Evolutionary conservation across 441 rosid genomes (phyloP).

Genomic region (Euphorbia schlechtendalii): DNA sequence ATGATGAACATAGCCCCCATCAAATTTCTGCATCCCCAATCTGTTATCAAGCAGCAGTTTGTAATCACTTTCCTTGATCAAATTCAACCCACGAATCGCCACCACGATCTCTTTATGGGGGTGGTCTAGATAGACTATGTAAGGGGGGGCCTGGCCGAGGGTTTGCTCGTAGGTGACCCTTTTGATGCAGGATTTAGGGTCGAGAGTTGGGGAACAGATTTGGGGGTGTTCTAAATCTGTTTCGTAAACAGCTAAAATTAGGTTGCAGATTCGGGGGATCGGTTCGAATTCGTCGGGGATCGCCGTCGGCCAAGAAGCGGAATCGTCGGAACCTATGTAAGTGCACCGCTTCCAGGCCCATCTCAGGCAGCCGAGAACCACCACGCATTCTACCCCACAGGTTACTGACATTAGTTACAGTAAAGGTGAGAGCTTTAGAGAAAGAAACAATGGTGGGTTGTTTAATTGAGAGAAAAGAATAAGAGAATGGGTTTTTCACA

Average conservation of each 20-base stretch:
- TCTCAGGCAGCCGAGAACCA: conserved; percentile 55
- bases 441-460: too few species aligned
- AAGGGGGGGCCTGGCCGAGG: conserved; percentile 65
- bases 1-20: conserved; percentile 79
- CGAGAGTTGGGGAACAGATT: conserved; percentile 38
- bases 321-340: conserved; percentile 70
- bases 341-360: conserved; percentile 97
- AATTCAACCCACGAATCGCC: too few species aligned
- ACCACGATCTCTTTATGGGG: conserved; percentile 52
- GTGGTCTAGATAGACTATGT: conserved; percentile 66
- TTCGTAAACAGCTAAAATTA: conserved; percentile 79
- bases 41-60: too few species aligned
- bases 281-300: conserved; percentile 69
- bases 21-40: conserved; percentile 25
- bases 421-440: neutral
- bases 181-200: conserved; percentile 59
- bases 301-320: conserved; percentile 67
- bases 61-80: too few species aligned
- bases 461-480: too few species aligned
- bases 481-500: too few species aligned
- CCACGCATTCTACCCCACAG: conserved; percentile 68
- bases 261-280: conserved; percentile 65
- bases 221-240: conserved; percentile 54
- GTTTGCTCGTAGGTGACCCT: conserved; percentile 63
- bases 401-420: conserved; percentile 45